phyloP scores from a whole-genome alignment of 805 yeast genomes.

The Wickerhamiella hasegawae region DNA sequence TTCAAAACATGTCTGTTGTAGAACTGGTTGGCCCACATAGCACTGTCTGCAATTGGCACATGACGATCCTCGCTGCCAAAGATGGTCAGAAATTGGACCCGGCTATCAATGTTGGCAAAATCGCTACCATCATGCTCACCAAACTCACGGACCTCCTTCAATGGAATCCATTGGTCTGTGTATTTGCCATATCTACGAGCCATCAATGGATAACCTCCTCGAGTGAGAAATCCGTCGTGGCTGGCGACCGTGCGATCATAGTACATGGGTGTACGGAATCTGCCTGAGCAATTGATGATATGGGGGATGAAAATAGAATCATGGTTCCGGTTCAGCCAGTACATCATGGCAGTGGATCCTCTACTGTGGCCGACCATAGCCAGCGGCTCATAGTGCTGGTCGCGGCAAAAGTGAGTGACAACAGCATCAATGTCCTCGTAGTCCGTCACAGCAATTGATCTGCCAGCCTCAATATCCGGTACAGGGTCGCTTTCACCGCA shows the following conservation, averaged over 20 bases:
- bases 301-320: conserved; percentile 33
- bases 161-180: conserved; percentile 27
- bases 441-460: conserved; percentile 44
- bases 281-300: conserved; percentile 56
- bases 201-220: conserved; percentile 24
- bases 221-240: conserved; percentile 7
- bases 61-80: conserved; percentile 57
- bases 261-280: conserved; percentile 27
- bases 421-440: conserved; percentile 46
- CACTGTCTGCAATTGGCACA: conserved; percentile 49
- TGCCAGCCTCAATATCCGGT: conserved; percentile 27
- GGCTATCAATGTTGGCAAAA: conserved; percentile 11
- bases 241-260: conserved; percentile 3
- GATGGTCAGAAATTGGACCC: conserved; percentile 43
- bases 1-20: conserved; percentile 40
- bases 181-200: conserved; percentile 38
- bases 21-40: conserved; percentile 40
- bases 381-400: conserved; percentile 29
- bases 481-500: conserved; percentile 62
- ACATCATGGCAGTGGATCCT: conserved; percentile 60
- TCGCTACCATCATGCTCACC: conserved; percentile 14
- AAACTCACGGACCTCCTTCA: conserved; percentile 27
- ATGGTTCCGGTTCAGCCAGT: conserved; percentile 39
- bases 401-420: conserved; percentile 20
- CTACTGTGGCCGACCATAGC: conserved; percentile 66